These are phyloP conservation scores for Trapa bicornis DNA, from an alignment of 345 rosid genomes.

Conservation along the genomic window DNA sequence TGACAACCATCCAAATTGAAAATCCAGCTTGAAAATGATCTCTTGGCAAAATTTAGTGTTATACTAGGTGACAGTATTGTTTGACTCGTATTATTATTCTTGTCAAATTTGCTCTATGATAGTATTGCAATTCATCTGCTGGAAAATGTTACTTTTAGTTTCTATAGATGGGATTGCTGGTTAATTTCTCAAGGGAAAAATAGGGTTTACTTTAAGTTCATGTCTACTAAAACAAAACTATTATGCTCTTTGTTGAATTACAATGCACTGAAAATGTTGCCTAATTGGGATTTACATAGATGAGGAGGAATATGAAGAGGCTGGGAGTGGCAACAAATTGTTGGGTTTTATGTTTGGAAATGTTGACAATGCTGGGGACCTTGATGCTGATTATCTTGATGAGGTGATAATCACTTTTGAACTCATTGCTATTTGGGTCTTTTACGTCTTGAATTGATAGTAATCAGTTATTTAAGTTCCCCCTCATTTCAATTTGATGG, in stretches of 20 bases:
- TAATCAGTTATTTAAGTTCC: neutral
- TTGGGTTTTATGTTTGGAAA: constrained; percentile 95
- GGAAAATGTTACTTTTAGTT: neutral
- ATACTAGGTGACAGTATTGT: neutral
- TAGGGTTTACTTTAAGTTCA: too few species aligned
- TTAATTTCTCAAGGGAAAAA: neutral
- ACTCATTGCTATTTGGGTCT: neutral
- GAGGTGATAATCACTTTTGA: constrained; percentile 33
- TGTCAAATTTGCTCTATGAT: neutral
- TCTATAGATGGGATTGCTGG: neutral
- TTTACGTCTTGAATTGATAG: neutral
- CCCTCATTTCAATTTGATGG: neutral
- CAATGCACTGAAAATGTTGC: neutral
- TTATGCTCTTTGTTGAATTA: neutral
- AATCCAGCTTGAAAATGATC: too few species aligned
- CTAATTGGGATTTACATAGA: constrained; percentile 20
- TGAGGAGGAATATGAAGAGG: constrained; percentile 75
- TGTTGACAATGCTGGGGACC: constrained; percentile 89
- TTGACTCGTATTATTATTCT: too few species aligned
- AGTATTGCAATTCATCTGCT: neutral
- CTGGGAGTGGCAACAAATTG: constrained; percentile 49
- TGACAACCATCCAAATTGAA: too few species aligned
- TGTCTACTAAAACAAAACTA: neutral
- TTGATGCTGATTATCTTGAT: constrained; percentile 95
- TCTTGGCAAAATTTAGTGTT: too few species aligned